Base-by-base conservation (phyloP, 805 yeast species). In the Dipodascopsis uninucleata region DNA sequence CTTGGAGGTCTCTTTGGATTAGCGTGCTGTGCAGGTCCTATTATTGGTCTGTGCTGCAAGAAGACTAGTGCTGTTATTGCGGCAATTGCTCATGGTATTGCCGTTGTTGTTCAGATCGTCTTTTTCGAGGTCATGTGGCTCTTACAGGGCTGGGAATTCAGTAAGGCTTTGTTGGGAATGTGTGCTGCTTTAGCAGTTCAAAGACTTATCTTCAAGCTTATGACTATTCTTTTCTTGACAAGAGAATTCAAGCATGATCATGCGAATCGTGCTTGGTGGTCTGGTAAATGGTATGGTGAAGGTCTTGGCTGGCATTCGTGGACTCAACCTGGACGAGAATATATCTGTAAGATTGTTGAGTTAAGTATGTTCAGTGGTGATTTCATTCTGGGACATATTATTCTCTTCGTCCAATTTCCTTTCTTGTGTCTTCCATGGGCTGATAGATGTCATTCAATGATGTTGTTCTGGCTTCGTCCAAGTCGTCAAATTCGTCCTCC, bases 401-500 rank as follows among this genome's bases (percentile, higher is more conserved):
- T 93, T 48, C 72, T 93, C 66, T 85, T 90, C 75, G 71, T 81
- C 58, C 97, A 90, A 71, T 76, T 86, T 66, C 99, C 99, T 60
- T 63, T 88, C 41, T 72, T 94, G 53, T 74, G 77, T 53, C 72
- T 90, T 61, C 99, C 99, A 61, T 74, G 78, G 67, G 71, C 88
- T 67, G 98, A 93, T 72, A 85, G 85, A 74, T 88, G 95, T 95
- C 99, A 93, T 70, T 90, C 98, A 36, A 81, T 88, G 68, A 83
- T 90, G 94, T 75, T 93, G 70, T 93, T 93, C 82, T 93, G 99
- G 99, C 82, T 94, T 71, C 85, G 87, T 67, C 98, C 98, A 46
- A 75, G 93, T 53, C 82, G 95, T 71, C 95, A 88, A 72, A 89
- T 93, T 63, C 85, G 97, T 70, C 97, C 97, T 52, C 97, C 98